Conservation (phyloP, 169 alveolate species). For the Cryptosporidium bovis region DNA sequence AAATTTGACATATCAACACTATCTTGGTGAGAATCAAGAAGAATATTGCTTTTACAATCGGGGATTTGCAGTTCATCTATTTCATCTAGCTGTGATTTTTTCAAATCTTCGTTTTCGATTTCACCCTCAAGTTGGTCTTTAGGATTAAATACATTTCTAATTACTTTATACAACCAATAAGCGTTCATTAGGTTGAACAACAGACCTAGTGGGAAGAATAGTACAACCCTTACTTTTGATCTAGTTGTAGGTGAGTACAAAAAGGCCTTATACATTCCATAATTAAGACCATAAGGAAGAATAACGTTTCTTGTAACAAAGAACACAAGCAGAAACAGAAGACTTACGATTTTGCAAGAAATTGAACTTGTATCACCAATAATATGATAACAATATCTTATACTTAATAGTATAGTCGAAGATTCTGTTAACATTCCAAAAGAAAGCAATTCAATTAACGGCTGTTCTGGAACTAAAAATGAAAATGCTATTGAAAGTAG, state of each 20-base stretch:
- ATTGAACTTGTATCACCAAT: conserved; percentile 44
- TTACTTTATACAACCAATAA: conserved; percentile 59
- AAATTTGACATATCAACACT: too few relatives aligned
- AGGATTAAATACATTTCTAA: conserved; percentile 56
- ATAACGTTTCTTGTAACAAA: conserved; percentile 54
- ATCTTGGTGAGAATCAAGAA: conserved; percentile 24
- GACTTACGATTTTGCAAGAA: conserved; percentile 57
- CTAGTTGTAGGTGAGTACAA: conserved; percentile 22
- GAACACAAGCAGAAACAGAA: conserved; percentile 38
- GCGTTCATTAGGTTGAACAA: conserved; percentile 45
- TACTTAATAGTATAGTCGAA: conserved; percentile 49
- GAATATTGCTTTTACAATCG: conserved; percentile 21
- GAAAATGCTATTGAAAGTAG: conserved; percentile 28
- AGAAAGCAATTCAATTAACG: conserved; percentile 40
- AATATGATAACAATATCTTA: conserved; percentile 64
- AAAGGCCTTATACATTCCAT: conserved; percentile 35
- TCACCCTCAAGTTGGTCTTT: conserved; percentile 7
- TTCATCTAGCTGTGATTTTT: conserved; percentile 36
- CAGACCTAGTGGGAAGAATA: conserved; percentile 64
- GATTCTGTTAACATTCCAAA: conserved; percentile 62
- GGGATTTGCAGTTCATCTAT: conserved; percentile 52
- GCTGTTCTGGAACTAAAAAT: conserved; percentile 43
- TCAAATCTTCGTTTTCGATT: conserved; percentile 1
- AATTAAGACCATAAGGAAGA: conserved; percentile 39
- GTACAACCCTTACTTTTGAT: conserved; percentile 13